Evolutionary conservation across 1,139 yeast genomes (phyloP), one percentile per base, ranked within the genome.

Genomic region (Schizosaccharomyces versatilis): DNA sequence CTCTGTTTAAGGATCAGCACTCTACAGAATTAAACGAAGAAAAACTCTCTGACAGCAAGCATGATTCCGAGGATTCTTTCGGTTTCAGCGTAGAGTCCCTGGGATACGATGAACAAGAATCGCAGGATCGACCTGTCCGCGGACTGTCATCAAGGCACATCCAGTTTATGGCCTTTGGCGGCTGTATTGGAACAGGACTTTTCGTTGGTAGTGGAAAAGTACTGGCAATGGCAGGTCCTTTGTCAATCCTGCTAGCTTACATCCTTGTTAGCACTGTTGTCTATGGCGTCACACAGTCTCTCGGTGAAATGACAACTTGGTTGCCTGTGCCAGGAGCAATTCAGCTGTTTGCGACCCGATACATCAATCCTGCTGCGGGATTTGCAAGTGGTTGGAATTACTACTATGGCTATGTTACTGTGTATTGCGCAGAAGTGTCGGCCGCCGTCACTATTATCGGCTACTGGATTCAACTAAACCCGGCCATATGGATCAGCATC

Each of bases 161-260:
- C 19, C 49, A 44, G 14, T 44, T 75, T 61, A 72, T 75, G 68
- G 72, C 74, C 53, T 71, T 75, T 52, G 78, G 78, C n/a, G 76
- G 74, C 56, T 66, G 73, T 56, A 72, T 74, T 52, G 77, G 78
- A 38, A 70, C 76, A 2, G 78, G 78, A 54, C 57, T 56, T 6
- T 74, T 83, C 60, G 69, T 83, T 48, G 80, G 82, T 54, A 74
- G 84, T n/a, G 94, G 95, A 1, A 80, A 81, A 61, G 83, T 86
- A 0, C 73, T 85, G 54, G 74, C 81, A 36, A 78, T 79, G 17
- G 81, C 88, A 1, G 95, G 95, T 1, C 94, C 95, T 0, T 69
- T 84, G 56, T 95, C 95, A 0, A 76, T 86, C 1, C 65, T 84
- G 8, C 63, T 85, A 2, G 94, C 94, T 1, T 84, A 79, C 63